Evolutionary conservation across 2,329 filamentous ascomycete genomes (phyloP).

Genomic region (Cladophialophora exuberans): DNA sequence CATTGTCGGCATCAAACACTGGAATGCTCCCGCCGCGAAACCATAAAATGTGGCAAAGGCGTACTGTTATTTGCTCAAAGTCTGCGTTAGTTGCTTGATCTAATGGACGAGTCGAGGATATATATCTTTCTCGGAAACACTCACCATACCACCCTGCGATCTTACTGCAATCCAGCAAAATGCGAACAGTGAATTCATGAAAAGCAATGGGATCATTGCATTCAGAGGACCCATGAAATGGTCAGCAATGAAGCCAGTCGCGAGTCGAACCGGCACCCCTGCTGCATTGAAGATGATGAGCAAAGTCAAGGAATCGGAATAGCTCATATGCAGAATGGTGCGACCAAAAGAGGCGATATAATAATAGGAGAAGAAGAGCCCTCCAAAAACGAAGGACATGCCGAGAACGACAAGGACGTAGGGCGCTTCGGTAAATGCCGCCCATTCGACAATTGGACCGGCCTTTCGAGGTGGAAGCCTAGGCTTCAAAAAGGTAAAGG

Average conservation of each 20-base stretch:
- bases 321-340: constrained; percentile 51
- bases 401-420: constrained; percentile 45
- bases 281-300: constrained; percentile 64
- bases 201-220: constrained; percentile 57
- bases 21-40: constrained; percentile 65
- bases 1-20: constrained; percentile 68
- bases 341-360: constrained; percentile 25
- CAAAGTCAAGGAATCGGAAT: constrained; percentile 54
- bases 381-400: constrained; percentile 29
- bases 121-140: too few species aligned
- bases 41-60: constrained; percentile 68
- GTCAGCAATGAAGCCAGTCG: constrained; percentile 62
- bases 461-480: constrained; percentile 53
- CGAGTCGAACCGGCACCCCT: constrained; percentile 57
- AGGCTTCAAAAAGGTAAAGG: constrained; percentile 49
- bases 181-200: constrained; percentile 47
- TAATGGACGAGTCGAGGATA: too few species aligned
- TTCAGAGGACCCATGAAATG: constrained; percentile 62
- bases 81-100: too few species aligned
- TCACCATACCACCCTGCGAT: constrained; percentile 51
- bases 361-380: constrained; percentile 30
- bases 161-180: constrained; percentile 64
- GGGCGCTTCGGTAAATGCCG: constrained; percentile 54
- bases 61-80: too few species aligned
- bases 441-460: constrained; percentile 56